Percentiles rank a stretch among this genome's conserved stretches.
Conservation (phyloP, 805 yeast species). For the Barnettozyma sucrosica region DNA sequence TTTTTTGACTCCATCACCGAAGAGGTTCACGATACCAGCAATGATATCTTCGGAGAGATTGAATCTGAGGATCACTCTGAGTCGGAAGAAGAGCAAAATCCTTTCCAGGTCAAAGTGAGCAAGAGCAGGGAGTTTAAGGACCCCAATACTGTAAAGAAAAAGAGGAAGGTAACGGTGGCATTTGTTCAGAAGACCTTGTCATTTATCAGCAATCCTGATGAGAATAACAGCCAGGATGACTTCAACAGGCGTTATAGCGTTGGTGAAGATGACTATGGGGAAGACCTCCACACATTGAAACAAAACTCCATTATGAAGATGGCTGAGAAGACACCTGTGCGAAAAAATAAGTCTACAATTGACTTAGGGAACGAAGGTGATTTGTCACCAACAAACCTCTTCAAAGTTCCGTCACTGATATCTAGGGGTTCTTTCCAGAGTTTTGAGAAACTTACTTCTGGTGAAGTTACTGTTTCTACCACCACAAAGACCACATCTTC, state of each 20-base stretch:
- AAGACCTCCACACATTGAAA: constrained; percentile 44
- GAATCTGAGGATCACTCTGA: constrained; percentile 24
- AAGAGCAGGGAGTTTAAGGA: constrained; percentile 21
- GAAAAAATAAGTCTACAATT: constrained; percentile 10
- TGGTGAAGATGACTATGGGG: constrained; percentile 31
- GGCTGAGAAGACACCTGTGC: constrained; percentile 27
- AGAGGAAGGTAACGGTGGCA: constrained; percentile 41
- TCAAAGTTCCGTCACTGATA: constrained; percentile 35
- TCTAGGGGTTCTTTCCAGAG: constrained; percentile 37
- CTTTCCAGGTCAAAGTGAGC: constrained; percentile 23
- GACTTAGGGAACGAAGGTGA: constrained; percentile 18
- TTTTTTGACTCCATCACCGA: constrained; percentile 62
- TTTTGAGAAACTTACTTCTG: constrained; percentile 26
- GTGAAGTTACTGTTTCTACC: constrained; percentile 46
- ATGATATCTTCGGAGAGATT: constrained; percentile 27
- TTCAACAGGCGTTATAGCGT: constrained; percentile 23
- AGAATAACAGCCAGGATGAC: constrained; percentile 8
- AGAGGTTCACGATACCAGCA: constrained; percentile 29
- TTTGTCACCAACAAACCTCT: constrained; percentile 19
- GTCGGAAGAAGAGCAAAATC: constrained; percentile 26
- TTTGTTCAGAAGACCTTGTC: constrained; percentile 54
- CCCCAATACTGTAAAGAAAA: constrained; percentile 22
- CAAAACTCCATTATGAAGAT: constrained; percentile 32
- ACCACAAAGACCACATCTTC: constrained; percentile 51
- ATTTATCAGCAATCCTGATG: constrained; percentile 36